Evolutionary conservation across 352 stramenopile genomes (phyloP).

Genomic region (Phytopythium montanum): DNA sequence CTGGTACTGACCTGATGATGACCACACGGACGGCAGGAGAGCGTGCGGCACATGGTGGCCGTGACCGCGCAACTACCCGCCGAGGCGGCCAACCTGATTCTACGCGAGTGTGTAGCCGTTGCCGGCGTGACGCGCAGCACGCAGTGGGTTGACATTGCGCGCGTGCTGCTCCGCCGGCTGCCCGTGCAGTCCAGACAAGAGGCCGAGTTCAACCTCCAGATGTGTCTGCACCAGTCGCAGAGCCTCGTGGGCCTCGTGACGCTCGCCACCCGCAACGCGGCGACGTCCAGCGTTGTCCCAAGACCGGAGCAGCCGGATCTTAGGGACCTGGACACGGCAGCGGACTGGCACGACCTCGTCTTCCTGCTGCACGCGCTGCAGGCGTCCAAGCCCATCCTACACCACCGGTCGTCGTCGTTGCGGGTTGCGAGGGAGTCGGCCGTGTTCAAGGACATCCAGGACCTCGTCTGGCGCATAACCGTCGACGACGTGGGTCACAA

Average conservation of each 20-base stretch:
- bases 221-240: constrained; percentile 63
- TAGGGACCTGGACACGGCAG: constrained; percentile 7
- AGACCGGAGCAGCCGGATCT: constrained; percentile 8
- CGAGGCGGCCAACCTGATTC: constrained; percentile 55
- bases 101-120: constrained; percentile 60
- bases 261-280: constrained; percentile 28
- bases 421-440: constrained; percentile 45
- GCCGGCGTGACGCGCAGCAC: constrained; percentile 34
- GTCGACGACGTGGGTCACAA: neutral
- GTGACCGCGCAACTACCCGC: constrained; percentile 26
- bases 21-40: constrained; percentile 22
- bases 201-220: constrained; percentile 76
- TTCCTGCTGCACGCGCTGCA: constrained; percentile 73
- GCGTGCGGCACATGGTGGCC: constrained; percentile 41
- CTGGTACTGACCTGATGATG: neutral
- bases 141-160: constrained; percentile 51
- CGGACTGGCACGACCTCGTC: constrained; percentile 60
- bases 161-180: constrained; percentile 46
- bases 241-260: constrained; percentile 40
- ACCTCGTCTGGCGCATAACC: constrained; percentile 25
- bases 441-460: constrained; percentile 42
- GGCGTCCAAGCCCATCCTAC: constrained; percentile 73
- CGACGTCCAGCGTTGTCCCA: neutral
- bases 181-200: constrained; percentile 55
- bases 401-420: constrained; percentile 55